A percentile compares a stretch with the other conserved stretches of the same genome.
Conservation (phyloP, 2,329 filamentous ascomycete genomes). For the Colletotrichum simmondsii region DNA sequence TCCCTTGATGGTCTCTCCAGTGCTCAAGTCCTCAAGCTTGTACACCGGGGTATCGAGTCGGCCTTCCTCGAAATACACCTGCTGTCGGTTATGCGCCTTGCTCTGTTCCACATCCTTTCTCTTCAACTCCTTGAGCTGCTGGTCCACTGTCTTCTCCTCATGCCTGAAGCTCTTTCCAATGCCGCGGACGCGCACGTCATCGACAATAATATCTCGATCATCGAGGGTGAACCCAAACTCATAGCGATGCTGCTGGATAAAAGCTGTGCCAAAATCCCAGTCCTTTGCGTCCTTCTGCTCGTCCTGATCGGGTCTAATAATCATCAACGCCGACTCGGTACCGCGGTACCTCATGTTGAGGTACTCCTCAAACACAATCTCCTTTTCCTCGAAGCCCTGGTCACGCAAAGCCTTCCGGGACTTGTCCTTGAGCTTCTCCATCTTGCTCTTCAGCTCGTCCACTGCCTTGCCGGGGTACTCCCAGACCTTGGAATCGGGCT, state of each 20-base stretch:
- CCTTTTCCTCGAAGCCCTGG: constrained; percentile 81
- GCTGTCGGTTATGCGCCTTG: constrained; percentile 70
- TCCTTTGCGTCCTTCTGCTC: constrained; percentile 69
- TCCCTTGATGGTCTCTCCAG: constrained; percentile 79
- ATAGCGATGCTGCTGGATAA: constrained; percentile 87
- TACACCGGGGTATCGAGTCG: constrained; percentile 83
- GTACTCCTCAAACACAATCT: constrained; percentile 90
- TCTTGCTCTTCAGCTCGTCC: constrained; percentile 75
- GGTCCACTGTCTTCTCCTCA: constrained; percentile 83
- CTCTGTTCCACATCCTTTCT: constrained; percentile 64
- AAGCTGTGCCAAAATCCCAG: constrained; percentile 87
- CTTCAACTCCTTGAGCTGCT: constrained; percentile 79
- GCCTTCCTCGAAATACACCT: constrained; percentile 88
- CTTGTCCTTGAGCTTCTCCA: constrained; percentile 82
- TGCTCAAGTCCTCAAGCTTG: constrained; percentile 78
- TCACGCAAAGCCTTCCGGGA: constrained; percentile 74
- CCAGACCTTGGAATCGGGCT: constrained; percentile 75
- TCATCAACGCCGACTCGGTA: constrained; percentile 92
- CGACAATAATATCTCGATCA: constrained; percentile 88
- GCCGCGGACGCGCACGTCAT: constrained; percentile 87
- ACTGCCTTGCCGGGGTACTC: constrained; percentile 67
- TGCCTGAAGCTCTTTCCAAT: constrained; percentile 90
- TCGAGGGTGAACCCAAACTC: constrained; percentile 92
- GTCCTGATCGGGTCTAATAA: constrained; percentile 76
- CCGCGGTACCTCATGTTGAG: constrained; percentile 93